phyloP scores from a whole-genome alignment of 768 basidiomycete species.

The Saitozyma sp. region DNA sequence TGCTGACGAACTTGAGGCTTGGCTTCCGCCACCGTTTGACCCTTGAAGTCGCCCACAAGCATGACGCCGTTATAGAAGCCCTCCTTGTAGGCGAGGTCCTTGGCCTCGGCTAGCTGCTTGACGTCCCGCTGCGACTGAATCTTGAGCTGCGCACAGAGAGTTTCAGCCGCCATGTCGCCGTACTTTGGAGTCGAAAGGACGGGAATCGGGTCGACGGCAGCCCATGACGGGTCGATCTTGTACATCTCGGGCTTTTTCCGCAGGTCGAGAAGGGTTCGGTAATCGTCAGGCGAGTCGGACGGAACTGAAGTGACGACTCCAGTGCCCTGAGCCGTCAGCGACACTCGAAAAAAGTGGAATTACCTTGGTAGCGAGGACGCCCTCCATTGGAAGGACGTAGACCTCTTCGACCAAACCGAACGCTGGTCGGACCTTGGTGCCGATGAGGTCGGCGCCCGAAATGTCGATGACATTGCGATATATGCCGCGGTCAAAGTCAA shows the following conservation, averaged over 20 bases:
- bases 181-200: constrained; percentile 88
- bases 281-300: constrained; percentile 98
- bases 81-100: constrained; percentile 97
- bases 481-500: constrained; percentile 67
- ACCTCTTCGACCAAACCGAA: constrained; percentile 78
- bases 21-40: constrained; percentile 81
- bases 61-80: constrained; percentile 95
- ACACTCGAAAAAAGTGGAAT: constrained; percentile 9
- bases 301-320: constrained; percentile 98
- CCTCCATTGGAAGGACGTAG: constrained; percentile 98
- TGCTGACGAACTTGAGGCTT: constrained; percentile 81
- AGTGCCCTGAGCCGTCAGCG: constrained; percentile 65
- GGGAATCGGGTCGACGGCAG: constrained; percentile 76
- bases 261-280: constrained; percentile 80
- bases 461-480: constrained; percentile 73
- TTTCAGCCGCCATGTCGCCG: constrained; percentile 83
- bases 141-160: constrained; percentile 81
- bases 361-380: constrained; percentile 89
- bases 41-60: constrained; percentile 87
- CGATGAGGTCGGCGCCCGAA: constrained; percentile 75
- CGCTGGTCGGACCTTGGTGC: constrained; percentile 86
- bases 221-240: constrained; percentile 89
- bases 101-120: constrained; percentile 91
- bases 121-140: constrained; percentile 92
- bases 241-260: constrained; percentile 96